Evolutionary conservation across 805 yeast species (phyloP).

Genomic region (Metschnikowia gelsemii): DNA sequence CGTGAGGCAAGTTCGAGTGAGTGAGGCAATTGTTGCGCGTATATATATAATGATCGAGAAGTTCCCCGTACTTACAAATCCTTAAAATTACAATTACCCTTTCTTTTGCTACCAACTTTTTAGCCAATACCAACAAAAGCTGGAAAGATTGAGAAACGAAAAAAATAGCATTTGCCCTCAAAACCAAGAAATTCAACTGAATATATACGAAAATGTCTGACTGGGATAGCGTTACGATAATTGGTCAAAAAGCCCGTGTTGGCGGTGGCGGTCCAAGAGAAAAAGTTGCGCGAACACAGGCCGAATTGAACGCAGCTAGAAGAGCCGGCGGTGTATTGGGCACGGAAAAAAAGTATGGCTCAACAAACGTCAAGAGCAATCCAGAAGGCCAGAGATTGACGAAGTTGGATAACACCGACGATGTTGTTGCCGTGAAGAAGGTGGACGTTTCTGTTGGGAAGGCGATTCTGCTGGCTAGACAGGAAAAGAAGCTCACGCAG

Average conservation of each 20-base stretch:
- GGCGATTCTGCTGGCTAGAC: slow-evolving; percentile 80
- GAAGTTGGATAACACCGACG: slow-evolving; percentile 89
- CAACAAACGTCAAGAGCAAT: slow-evolving; percentile 56
- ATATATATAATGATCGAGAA: slow-evolving; percentile 6
- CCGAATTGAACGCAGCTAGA: slow-evolving; percentile 89
- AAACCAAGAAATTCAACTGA: not conserved
- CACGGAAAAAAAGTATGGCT: slow-evolving; percentile 88
- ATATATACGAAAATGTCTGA: slow-evolving; percentile 47
- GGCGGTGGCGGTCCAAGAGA: slow-evolving; percentile 90
- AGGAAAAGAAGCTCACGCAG: slow-evolving; percentile 85
- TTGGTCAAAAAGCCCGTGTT: slow-evolving; percentile 84
- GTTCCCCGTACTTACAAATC: not conserved
- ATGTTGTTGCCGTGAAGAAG: slow-evolving; percentile 89
- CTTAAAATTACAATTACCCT: not conserved
- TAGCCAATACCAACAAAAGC: not conserved
- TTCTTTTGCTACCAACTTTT: not conserved
- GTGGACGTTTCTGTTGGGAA: slow-evolving; percentile 82
- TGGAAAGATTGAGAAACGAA: not conserved
- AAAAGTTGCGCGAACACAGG: slow-evolving; percentile 72
- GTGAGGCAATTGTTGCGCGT: no score
- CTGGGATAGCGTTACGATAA: slow-evolving; percentile 90
- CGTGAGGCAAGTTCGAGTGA: slow-evolving; percentile 7
- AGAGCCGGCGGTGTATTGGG: slow-evolving; percentile 86
- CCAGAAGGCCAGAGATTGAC: slow-evolving; percentile 95
- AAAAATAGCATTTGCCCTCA: not conserved